Percentiles rank a stretch among this genome's conserved stretches.
phyloP scores from a whole-genome alignment of 2,329 filamentous ascomycete species.

The Aspergillus melleus region DNA sequence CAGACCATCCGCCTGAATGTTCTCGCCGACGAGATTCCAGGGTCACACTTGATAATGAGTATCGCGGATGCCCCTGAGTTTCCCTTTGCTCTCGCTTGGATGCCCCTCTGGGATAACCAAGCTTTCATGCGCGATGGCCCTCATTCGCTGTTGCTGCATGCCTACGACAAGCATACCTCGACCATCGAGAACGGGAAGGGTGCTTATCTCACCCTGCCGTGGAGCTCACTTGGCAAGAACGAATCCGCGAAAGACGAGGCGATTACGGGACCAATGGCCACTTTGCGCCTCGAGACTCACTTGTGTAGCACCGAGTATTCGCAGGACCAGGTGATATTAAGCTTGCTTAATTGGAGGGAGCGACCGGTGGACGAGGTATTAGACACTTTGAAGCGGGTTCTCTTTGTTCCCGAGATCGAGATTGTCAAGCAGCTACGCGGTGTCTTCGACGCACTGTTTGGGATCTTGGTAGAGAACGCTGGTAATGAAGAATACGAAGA shows the following conservation, averaged over 20 bases:
- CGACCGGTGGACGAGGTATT: conserved; percentile 70
- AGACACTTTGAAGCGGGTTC: conserved; percentile 73
- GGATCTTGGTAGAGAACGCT: conserved; percentile 86
- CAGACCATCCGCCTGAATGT: conserved; percentile 83
- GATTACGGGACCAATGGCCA: conserved; percentile 75
- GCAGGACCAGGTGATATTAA: conserved; percentile 82
- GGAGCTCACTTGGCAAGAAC: conserved; percentile 68
- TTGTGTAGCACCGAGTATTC: conserved; percentile 94
- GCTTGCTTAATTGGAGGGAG: conserved; percentile 83
- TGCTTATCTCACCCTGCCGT: conserved; percentile 82
- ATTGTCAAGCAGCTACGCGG: conserved; percentile 90
- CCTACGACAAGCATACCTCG: conserved; percentile 86
- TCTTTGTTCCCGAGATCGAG: conserved; percentile 95
- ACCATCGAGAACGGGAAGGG: conserved; percentile 71
- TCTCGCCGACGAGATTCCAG: conserved; percentile 74
- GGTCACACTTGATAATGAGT: conserved; percentile 85
- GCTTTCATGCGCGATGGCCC: conserved; percentile 86
- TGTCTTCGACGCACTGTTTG: conserved; percentile 88
- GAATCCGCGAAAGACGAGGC: conserved; percentile 69
- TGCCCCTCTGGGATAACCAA: conserved; percentile 89
- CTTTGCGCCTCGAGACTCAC: conserved; percentile 77
- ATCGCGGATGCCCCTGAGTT: conserved; percentile 82
- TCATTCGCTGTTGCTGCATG: conserved; percentile 80
- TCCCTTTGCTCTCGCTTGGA: conserved; percentile 87
- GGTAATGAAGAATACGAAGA: conserved; percentile 92